A percentile compares a stretch with the other conserved stretches of the same genome.
phyloP scores from a whole-genome alignment of 139 green algal species.

The Monoraphidium neglectum region DNA sequence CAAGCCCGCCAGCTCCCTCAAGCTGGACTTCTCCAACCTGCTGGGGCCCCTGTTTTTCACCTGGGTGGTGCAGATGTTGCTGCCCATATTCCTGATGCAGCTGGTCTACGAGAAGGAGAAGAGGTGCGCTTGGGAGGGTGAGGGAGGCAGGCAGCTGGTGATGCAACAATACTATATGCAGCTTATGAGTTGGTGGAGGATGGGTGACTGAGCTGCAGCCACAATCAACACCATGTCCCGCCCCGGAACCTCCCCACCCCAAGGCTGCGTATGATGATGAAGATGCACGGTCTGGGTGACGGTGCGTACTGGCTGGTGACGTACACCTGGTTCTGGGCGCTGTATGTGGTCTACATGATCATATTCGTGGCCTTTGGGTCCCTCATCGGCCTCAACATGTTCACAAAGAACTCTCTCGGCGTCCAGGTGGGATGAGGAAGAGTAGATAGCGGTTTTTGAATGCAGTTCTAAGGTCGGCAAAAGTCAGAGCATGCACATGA shows the following conservation, averaged over 20 bases:
- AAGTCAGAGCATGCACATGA: too few relatives aligned
- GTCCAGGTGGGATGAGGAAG: too few relatives aligned
- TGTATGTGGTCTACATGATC: constrained; percentile 80
- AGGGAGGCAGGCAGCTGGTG: too few relatives aligned
- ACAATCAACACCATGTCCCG: too few relatives aligned
- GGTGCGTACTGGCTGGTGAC: constrained; percentile 67
- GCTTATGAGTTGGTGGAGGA: too few relatives aligned
- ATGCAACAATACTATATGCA: too few relatives aligned
- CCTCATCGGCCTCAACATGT: constrained; percentile 82
- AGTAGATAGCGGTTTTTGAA: too few relatives aligned
- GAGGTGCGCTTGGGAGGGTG: too few relatives aligned
- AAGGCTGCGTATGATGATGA: constrained; percentile 93
- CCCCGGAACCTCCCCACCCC: too few relatives aligned
- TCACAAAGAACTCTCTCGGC: constrained; percentile 61
- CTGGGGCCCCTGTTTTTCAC: constrained; percentile 85
- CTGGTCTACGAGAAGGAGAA: constrained; percentile 83
- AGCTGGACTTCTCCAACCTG: constrained; percentile 76
- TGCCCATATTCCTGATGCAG: constrained; percentile 69
- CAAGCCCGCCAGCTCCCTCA: constrained; percentile 54
- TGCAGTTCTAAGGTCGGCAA: too few relatives aligned
- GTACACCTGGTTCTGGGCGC: constrained; percentile 79
- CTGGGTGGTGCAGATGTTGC: constrained; percentile 82
- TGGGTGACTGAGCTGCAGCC: too few relatives aligned
- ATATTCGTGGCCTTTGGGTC: constrained; percentile 81
- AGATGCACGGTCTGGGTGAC: constrained; percentile 92